Conservation (phyloP, 148 eudicot genomes). For the Heliamphora exappendiculata region DNA sequence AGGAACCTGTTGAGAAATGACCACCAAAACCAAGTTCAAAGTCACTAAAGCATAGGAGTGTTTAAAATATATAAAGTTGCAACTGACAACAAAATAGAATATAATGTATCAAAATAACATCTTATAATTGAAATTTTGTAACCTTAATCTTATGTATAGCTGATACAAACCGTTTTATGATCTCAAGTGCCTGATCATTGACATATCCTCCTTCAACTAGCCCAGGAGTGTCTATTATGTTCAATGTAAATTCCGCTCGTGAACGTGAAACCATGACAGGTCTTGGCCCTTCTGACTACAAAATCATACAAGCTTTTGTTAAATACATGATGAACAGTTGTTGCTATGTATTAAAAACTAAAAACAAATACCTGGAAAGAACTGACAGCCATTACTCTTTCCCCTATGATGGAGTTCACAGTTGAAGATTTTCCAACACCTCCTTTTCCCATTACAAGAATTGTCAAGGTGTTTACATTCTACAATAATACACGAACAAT, state of each 20-base stretch:
- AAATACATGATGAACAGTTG: neutral
- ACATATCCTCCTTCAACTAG: conserved; percentile 96
- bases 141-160: neutral
- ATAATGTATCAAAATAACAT: too few relatives aligned
- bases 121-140: neutral
- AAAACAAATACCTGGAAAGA: conserved; percentile 71
- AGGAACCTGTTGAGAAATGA: conserved; percentile 57
- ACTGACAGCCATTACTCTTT: conserved; percentile 75
- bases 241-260: conserved; percentile 75
- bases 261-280: conserved; percentile 87
- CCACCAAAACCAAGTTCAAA: conserved; percentile 15
- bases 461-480: conserved; percentile 72
- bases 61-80: too few relatives aligned
- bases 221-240: conserved; percentile 93
- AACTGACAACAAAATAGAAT: neutral
- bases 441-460: conserved; percentile 93
- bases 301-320: conserved; percentile 2
- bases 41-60: neutral
- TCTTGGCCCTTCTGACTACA: conserved; percentile 76
- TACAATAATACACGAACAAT: conserved; percentile 18
- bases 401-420: conserved; percentile 83
- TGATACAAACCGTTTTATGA: conserved; percentile 62
- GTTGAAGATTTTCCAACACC: conserved; percentile 97
- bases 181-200: conserved; percentile 65
- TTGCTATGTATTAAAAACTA: neutral